Base-by-base conservation (phyloP, 164 flowering plant species). In the Houttuynia cordata region DNA sequence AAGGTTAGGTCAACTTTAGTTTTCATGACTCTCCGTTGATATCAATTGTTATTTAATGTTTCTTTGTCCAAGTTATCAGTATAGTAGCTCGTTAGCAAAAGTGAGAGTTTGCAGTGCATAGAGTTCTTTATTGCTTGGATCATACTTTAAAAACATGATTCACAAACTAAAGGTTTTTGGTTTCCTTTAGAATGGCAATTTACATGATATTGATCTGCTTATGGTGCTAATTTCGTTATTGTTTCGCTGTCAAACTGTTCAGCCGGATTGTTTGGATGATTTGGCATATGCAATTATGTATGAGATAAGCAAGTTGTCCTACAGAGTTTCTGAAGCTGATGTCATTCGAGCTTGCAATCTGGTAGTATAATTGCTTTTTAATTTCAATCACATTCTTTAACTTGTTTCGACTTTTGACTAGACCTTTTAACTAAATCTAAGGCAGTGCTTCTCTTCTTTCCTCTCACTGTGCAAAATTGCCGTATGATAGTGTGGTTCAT, bases 271-370 rank as follows among this genome's bases (percentile, higher is more conserved):
- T 70, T 72, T 93, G 79, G 86, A 81, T 73, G 98, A 93, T 76
- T 75, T 87, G 69, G 80, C 96, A 10, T 90, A 73, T 75, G 94
- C 85, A 60, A 93, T 93, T 60, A 93, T 90, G 98, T 70, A 86
- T 50, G 91, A 84, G 73, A 65, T 78, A 20, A 81, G 90, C 75
- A 87, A 84, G 75, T 69, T 93, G 56, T 79, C 79, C 53, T 87
- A 90, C 67, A 74, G 88, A 23, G 97, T 93, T 60, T 82, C 94
- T 55, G 97, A 90, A 52, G 91, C 68, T 49, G 97, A 90, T 74
- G 98, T 93, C 51, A 84, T 78, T 49, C 98, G 97, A 63, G 98
- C 98, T 42, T 71, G 91, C 64, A 93, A 93, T 74, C 96, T 87
- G 97, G 98, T 93, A 75, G 3, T 22, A 19, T 45, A 51, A 56